These are phyloP conservation scores for Zasmidium angulare DNA, from an alignment of 2,329 filamentous ascomycete genomes.

Conservation along the genomic window DNA sequence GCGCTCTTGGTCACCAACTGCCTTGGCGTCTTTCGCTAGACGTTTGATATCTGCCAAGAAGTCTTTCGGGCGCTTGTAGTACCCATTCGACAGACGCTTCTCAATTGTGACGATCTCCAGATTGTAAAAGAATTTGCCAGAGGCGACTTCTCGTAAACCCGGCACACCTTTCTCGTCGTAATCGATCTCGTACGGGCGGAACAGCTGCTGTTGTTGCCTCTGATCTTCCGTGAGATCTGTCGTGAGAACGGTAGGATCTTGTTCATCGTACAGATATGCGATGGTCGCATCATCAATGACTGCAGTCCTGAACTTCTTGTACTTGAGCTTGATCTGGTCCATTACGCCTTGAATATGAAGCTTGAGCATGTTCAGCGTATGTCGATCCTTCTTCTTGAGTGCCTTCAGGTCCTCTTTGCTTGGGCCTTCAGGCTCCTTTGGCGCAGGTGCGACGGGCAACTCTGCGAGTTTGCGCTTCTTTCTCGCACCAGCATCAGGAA, in stretches of 20 bases:
- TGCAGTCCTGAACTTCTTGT: slow-evolving; percentile 81
- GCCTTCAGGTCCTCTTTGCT: slow-evolving; percentile 79
- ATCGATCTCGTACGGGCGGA: slow-evolving; percentile 75
- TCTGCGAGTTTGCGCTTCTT: slow-evolving; percentile 81
- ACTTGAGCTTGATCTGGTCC: slow-evolving; percentile 90
- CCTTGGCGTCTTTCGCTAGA: slow-evolving; percentile 80
- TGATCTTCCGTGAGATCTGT: slow-evolving; percentile 60
- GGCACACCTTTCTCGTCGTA: slow-evolving; percentile 76
- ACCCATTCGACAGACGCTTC: slow-evolving; percentile 93
- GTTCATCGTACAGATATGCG: slow-evolving; percentile 79
- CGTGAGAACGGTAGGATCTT: slow-evolving; percentile 65
- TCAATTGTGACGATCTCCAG: slow-evolving; percentile 90
- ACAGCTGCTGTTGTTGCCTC: slow-evolving; percentile 53
- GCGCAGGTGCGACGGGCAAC: slow-evolving; percentile 71
- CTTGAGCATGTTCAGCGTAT: slow-evolving; percentile 83
- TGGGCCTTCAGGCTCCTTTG: slow-evolving; percentile 56
- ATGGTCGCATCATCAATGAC: slow-evolving; percentile 73
- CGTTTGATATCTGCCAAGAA: slow-evolving; percentile 85
- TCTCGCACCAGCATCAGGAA: slow-evolving; percentile 80
- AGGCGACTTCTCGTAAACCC: slow-evolving; percentile 72
- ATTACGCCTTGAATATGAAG: slow-evolving; percentile 89
- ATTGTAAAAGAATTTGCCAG: slow-evolving; percentile 90
- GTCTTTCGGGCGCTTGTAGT: slow-evolving; percentile 86
- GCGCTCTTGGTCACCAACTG: slow-evolving; percentile 77
- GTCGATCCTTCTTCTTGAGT: slow-evolving; percentile 78